A percentile compares a stretch with the other conserved stretches of the same genome.
phyloP scores from a whole-genome alignment of 2,329 filamentous ascomycete genomes.

The Plenodomus biglobosus region DNA sequence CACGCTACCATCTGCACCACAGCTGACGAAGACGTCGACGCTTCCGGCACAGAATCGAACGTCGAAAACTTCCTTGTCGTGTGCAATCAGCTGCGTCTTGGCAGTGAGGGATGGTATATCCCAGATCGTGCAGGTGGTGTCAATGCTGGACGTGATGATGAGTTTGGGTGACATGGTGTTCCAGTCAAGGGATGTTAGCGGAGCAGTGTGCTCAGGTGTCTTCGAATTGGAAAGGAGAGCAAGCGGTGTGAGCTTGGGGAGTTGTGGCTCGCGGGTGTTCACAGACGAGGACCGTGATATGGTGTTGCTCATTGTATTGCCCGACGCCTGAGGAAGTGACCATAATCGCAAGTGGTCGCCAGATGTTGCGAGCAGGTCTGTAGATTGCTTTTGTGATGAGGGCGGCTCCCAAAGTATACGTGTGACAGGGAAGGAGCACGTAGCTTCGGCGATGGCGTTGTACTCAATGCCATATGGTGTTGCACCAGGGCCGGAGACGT shows the following conservation, averaged over 20 bases:
- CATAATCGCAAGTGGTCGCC: conserved; percentile 92
- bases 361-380: conserved; percentile 90
- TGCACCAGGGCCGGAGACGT: conserved; percentile 67
- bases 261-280: conserved; percentile 61
- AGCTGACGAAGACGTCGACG: conserved; percentile 98
- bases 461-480: conserved; percentile 83
- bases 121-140: conserved; percentile 99
- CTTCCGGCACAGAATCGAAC: conserved; percentile 97
- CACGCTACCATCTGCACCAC: conserved; percentile 94
- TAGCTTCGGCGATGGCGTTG: conserved; percentile 90
- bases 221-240: conserved; percentile 96
- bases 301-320: conserved; percentile 65
- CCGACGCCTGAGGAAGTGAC: conserved; percentile 69
- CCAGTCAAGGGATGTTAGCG: conserved; percentile 95
- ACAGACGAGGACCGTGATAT: conserved; percentile 66
- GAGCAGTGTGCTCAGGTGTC: conserved; percentile 95
- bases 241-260: conserved; percentile 84
- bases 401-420: conserved; percentile 94
- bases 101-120: conserved; percentile 97
- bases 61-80: conserved; percentile 98
- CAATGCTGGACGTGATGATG: conserved; percentile 98
- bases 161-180: conserved; percentile 95
- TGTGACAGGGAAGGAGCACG: conserved; percentile 96
- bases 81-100: conserved; percentile 96
- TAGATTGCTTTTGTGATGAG: conserved; percentile 91